Base-by-base conservation (phyloP, 495 filamentous ascomycete genomes). In the Cetradonia linearis region DNA sequence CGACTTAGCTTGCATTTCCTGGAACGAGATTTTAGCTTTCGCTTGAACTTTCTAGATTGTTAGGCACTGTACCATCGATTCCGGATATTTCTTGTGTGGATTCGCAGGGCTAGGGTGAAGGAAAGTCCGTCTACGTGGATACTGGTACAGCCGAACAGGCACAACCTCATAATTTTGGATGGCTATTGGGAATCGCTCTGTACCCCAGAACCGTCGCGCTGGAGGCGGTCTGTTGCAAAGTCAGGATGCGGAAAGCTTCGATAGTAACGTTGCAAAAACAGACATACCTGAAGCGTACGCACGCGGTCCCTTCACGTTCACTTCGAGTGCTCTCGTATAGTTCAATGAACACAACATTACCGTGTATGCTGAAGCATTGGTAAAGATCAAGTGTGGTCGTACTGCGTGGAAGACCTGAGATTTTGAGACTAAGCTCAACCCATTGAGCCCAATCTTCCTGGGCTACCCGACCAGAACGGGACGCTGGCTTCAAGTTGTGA, bases 251-350 rank as follows among this genome's bases (percentile, higher is more conserved):
- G 25, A 18, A 57, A 46, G 30, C 49, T 31, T 42, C 31, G 11
- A 10, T 25, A 46, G 4, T 23, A 54, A 11, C 6, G 6, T 3
- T 25, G 31, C 8, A 56, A 53, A 54, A 10, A 10, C 16, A 59
- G 23, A 61, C 71, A 31, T 56, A 79, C 77, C 63, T 74, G 53
- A 80, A 80, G 0, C 75, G 70, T n/a, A 80, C 59, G 14, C 70
- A 69, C 5, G 69, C 77, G 37, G 60, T 67, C 2, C 64, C 61
- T 13, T 59, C 59, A 46, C 68, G 48, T 16, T 65, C 58, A 11
- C 71, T 74, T 25, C 69, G 63, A 9, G 47, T 38, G 56, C 76
- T 69, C 40, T 74, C 73, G 34, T 70, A 76, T 1, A 80, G 65
- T 30, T 79, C 76, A 52, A 81, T 77, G 0, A 70, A 68, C 16